Base-by-base conservation (phyloP, 1,284 basidiomycete species). In the Sanguinoderma infundibulare region DNA sequence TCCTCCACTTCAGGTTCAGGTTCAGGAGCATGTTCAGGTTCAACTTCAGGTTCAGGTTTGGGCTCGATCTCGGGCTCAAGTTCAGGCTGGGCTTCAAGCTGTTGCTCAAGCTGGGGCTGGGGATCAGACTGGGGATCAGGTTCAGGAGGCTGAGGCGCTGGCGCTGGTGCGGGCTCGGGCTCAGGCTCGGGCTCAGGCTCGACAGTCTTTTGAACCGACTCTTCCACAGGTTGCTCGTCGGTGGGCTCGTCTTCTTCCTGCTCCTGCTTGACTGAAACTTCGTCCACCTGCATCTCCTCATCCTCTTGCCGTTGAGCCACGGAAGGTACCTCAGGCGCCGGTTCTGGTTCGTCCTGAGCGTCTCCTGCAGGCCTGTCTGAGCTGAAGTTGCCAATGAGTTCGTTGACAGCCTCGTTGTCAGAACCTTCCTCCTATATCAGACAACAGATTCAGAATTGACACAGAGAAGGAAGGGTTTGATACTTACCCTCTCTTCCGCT, bases 371-470 rank as follows among this genome's bases (percentile, higher is more conserved):
- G 54, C 49, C 60, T 63, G 22, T 66, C 65, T 2, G 62, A 64
- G 4, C 50, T 47, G 39, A 60, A 63, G 28, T 65, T 55, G 6
- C 61, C 66, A 5, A 66, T 64, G 5, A 66, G 56, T 36, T 66
- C 62, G 47, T 64, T 59, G 2, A 66, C 65, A 9, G 65, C 65
- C 26, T 66, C 65, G 28, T 66, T 66, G 50, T 66, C 65, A 1
- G 65, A 66, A 15, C 62, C 52, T 40, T 66, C 65, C 46, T 66
- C 65, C 53, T 57, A 57, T 17, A 24, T 14, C 20, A n/a, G 32
- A n/a, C 10, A 51, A 20, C 12, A 20, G 20, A 20, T 7, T 32
- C 35, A 20, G 32, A 35, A 36, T 30, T 12, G 17, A 22, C 38
- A 10, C 5, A 4, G 26, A 39, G 30, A 34, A 28, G 17, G 3